phyloP scores from a whole-genome alignment of 1,284 basidiomycete genomes.

The Cryptococcus neoformans region DNA sequence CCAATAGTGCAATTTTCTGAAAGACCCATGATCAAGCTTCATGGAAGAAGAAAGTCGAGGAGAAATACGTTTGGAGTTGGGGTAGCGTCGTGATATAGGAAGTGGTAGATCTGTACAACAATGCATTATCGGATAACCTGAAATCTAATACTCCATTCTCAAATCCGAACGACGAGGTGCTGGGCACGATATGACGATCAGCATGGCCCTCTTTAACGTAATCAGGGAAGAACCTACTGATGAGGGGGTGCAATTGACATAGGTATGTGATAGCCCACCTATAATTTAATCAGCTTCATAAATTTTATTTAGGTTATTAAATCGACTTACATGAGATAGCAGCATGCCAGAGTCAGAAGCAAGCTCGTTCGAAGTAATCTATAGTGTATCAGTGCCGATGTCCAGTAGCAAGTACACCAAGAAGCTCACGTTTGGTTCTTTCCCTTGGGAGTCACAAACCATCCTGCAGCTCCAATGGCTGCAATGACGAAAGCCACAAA shows the following conservation, averaged over 20 bases:
- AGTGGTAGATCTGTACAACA: neutral
- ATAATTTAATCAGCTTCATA: neutral
- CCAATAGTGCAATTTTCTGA: neutral
- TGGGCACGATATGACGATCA: slow-evolving; percentile 11
- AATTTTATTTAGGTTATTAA: neutral
- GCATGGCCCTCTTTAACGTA: neutral
- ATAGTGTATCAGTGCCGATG: neutral
- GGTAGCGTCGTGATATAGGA: neutral
- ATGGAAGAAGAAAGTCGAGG: slow-evolving; percentile 5
- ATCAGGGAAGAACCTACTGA: slow-evolving; percentile 56
- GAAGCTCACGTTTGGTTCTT: slow-evolving; percentile 74
- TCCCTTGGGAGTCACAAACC: slow-evolving; percentile 74
- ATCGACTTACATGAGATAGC: slow-evolving; percentile 68
- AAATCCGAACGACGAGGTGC: slow-evolving; percentile 43
- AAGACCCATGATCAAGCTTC: neutral
- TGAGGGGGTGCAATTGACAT: slow-evolving; percentile 83
- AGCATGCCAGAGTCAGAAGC: slow-evolving; percentile 70
- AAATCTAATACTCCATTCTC: slow-evolving; percentile 33
- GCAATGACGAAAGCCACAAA: slow-evolving; percentile 38
- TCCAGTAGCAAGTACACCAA: neutral
- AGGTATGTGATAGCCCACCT: slow-evolving; percentile 88
- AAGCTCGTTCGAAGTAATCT: slow-evolving; percentile 77
- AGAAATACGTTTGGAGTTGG: slow-evolving; percentile 5
- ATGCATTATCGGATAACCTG: slow-evolving; percentile 3
- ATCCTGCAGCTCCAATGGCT: slow-evolving; percentile 63